Base-by-base conservation (phyloP, 805 yeast genomes). In the Wickerhamomyces hampshirensis region DNA sequence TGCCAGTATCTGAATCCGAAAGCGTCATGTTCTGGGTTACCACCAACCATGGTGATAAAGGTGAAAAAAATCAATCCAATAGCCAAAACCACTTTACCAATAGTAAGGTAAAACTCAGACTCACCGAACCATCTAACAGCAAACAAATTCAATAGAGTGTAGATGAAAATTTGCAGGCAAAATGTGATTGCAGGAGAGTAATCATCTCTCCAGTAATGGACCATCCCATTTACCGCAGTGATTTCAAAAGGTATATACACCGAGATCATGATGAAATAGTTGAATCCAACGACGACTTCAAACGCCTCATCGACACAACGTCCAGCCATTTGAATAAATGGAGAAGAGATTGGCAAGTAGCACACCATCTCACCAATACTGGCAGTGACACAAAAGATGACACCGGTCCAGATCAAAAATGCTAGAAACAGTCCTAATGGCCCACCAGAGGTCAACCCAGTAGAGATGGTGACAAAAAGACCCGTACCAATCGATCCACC, bases 41-140 rank as follows among this genome's bases (percentile, higher is more conserved):
- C 96, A 28, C 95, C 95, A 24, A 82, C 75, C 91, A 85, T 85
- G 5, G 86, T 77, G 35, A 84, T 58, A 48, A 86, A 80, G 5
- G 91, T 83, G 60, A 81, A 84, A 28, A 80, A 55, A 34, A 85
- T 68, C 34, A 86, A 66, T 4, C 89, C 94, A 14, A 78, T 53
- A 13, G 88, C 86, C 33, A 85, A 66, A 6, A 84, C 46, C 36
- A 86, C 73, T 53, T 86, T 86, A 35, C 84, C 80, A 15, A 84
- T 63, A 4, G 88, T 73, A 15, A 84, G 62, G 76, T 80, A 77
- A 52, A 85, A 86, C 59, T 86, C 95, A 19, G 79, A 67, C 57
- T 86, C 95, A 34, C 96, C 96, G 49, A 80, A 86, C 50, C 71
- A 72, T 32, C 66, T 66, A 26, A 85, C 94, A 1, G 89, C 87